Percentiles rank a stretch among this genome's conserved stretches.
Evolutionary conservation across 306 rosid species (phyloP).

Genomic region (Cucurbita moschata): DNA sequence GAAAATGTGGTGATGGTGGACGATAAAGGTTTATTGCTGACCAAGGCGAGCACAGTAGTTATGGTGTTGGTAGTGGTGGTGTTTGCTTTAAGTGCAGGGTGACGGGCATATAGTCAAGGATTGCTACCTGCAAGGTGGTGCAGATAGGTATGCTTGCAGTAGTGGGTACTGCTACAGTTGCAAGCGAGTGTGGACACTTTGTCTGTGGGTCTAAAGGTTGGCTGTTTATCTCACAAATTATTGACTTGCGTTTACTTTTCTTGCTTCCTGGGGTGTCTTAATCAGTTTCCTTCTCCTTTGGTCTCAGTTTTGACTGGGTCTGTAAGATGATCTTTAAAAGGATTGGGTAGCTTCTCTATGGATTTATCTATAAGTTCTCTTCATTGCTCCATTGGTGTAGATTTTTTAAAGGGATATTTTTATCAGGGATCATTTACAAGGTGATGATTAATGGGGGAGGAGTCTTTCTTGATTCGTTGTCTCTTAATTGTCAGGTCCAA

Average conservation of each 20-base stretch:
- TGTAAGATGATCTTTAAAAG: neutral
- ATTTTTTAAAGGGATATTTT: neutral
- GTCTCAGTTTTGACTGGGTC: neutral
- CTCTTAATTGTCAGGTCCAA: neutral
- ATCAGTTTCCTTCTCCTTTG: neutral
- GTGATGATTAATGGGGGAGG: neutral
- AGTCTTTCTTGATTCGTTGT: neutral
- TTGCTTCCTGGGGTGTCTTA: neutral
- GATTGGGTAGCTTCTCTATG: neutral
- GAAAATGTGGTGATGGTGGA: neutral
- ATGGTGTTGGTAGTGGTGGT: constrained; percentile 12
- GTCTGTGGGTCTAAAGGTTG: constrained; percentile 25
- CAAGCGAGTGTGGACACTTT: constrained; percentile 29
- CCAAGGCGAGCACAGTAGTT: constrained; percentile 11
- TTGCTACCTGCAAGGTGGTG: constrained; percentile 11
- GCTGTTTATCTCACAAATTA: constrained; percentile 7
- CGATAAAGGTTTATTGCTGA: constrained; percentile 10
- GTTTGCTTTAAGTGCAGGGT: constrained; percentile 35
- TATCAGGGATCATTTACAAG: neutral
- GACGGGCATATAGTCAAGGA: constrained; percentile 13
- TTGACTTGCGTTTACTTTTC: neutral
- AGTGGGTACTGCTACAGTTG: constrained; percentile 24
- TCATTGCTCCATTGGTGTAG: neutral
- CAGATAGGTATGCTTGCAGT: neutral
- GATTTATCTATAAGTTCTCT: neutral